Base-by-base conservation (phyloP, 2,329 filamentous ascomycete species). In the Davidsoniella australis region DNA sequence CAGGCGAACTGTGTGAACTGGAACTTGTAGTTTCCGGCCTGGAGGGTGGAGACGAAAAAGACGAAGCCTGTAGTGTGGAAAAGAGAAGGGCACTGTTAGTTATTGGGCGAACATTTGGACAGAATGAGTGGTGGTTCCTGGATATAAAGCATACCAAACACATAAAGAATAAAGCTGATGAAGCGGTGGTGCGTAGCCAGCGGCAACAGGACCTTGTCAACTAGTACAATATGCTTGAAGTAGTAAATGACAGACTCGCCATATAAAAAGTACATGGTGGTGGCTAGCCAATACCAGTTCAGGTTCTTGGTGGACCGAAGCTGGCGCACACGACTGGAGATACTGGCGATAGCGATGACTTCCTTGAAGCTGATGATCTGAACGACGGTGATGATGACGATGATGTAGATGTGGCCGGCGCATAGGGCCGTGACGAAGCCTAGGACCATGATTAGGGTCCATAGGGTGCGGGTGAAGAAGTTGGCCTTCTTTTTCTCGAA, bases 241-340 rank as follows among this genome's bases (percentile, higher is more conserved):
- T 98, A 98, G 70, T 98, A 98, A 60, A 98, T 94, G 61, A 98
- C 89, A 59, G 86, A 95, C 68, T 98, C 91, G 61, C 91, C 91
- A 62, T 98, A 98, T 46, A 98, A 72, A 59, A 94, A 98, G 71
- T 98, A 98, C 89, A 98, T 96, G 57, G 89, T 94, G 23, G 85
- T 86, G n/a, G 87, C 91, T 48, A 98, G 74, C 71, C 94, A 98
- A 66, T 98, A 98, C 91, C 91, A 98, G 66, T 96, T 96, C 58
- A 98, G 71, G 57, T 85, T 87, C 70, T 95, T 95, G 56, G 89
- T 95, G 58, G 94, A 94, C 52, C 83, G 83, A 54, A 98, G 72
- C 62, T 89, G 86, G 60, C 89, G 82, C 55, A 88, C 88, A 60
- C 84, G 80, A 64, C 85, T 94, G 48, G 91, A 88, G 6, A 96